Base-by-base conservation (phyloP, 306 rosid species). In the Macrotyloma uniflorum region DNA sequence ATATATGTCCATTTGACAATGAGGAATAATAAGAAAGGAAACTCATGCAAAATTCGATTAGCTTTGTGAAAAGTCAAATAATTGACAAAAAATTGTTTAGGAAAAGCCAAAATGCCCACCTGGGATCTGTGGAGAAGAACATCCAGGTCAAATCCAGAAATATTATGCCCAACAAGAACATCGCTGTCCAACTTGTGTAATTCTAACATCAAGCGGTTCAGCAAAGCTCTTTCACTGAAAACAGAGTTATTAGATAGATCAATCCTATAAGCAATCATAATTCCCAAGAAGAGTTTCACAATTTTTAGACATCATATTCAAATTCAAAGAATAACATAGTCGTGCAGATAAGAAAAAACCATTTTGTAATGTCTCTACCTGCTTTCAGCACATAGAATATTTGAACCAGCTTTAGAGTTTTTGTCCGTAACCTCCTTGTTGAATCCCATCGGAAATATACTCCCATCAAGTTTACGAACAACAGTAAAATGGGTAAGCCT, bases 61-160 rank as follows among this genome's bases (percentile, higher is more conserved):
- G 30, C 79, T 79, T 67, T 19, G 19, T 6, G 62, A 67, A 53
- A 62, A 0, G 67, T 58, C 57, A 79, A 50, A 58, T 24, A 45
- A 59, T 43, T 51, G 55, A 76, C 73, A 59, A 61, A 2, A 79
- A 83, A 77, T 26, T 14, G 64, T 36, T 45, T 5, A 75, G 55
- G 33, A 50, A 43, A 38, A 35, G 33, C 47, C 32, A 47, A 77
- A 70, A 45, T 28, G 70, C 82, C 85, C 74, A 95, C 98, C 99
- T 95, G 97, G 40, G 86, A 88, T 87, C 99, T 90, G 74, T 90
- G 97, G 86, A 95, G 97, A 74, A 95, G 96, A 76, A 90, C 90
- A 83, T 95, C 99, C 77, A 95, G 85, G 82, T 95, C 99, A 82
- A 91, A 91, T 85, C 98, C 98, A 54, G 99, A 95, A 75, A 95